Percentiles rank a stretch among this genome's conserved stretches.
These are phyloP conservation scores for Graphiopsis chlorocephala DNA, from an alignment of 2,329 filamentous ascomycete genomes.

Conservation along the genomic window DNA sequence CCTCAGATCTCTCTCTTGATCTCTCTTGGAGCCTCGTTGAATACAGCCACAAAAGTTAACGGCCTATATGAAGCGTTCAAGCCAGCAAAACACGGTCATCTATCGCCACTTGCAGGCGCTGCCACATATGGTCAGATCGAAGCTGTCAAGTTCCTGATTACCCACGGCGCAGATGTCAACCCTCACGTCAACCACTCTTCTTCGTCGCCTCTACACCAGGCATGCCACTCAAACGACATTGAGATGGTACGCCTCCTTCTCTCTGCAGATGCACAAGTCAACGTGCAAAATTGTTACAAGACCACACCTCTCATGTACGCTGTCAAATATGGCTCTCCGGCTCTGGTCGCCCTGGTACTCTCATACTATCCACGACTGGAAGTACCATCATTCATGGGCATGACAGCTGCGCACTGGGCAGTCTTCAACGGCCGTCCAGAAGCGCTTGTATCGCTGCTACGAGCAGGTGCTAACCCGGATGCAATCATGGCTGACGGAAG, in stretches of 20 bases:
- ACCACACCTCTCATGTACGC: conserved; percentile 35
- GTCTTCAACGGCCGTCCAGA: conserved; percentile 26
- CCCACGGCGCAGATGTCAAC: conserved; percentile 31
- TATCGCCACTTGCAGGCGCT: conserved; percentile 34
- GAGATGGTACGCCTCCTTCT: conserved; percentile 26
- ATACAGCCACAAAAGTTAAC: conserved; percentile 27
- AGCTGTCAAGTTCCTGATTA: conserved; percentile 28
- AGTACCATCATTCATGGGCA: conserved; percentile 30
- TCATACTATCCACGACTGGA: conserved; percentile 28
- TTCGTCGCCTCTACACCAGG: conserved; percentile 33
- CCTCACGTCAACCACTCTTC: conserved; percentile 28
- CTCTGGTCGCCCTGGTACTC: conserved; percentile 28
- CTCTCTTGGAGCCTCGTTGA: conserved; percentile 29
- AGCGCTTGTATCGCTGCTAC: conserved; percentile 27
- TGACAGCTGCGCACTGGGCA: conserved; percentile 30
- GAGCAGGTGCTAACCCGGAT: conserved; percentile 29
- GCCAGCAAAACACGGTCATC: conserved; percentile 32
- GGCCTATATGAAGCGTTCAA: conserved; percentile 34
- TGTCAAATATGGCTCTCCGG: conserved; percentile 28
- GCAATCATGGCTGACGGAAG: conserved; percentile 29
- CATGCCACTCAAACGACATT: conserved; percentile 29
- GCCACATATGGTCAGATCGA: conserved; percentile 28
- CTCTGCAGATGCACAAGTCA: conserved; percentile 22
- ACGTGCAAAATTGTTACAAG: conserved; percentile 32
- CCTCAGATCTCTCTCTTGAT: conserved; percentile 28